Conservation (phyloP, 2,329 filamentous ascomycete genomes). For the Microcyclospora pomicola region DNA sequence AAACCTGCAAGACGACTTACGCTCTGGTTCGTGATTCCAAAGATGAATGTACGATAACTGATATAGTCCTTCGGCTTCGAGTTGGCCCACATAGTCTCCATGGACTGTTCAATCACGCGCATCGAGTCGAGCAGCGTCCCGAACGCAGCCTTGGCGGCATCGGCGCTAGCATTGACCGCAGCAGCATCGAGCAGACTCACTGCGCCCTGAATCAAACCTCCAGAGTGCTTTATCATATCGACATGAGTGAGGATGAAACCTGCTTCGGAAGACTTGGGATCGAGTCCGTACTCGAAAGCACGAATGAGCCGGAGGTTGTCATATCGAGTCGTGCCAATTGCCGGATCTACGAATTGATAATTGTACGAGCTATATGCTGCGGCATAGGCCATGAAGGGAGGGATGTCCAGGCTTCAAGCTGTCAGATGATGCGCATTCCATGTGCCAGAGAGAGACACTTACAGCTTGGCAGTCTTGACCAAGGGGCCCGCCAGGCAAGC, state of each 20-base stretch:
- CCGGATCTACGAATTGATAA: constrained; percentile 45
- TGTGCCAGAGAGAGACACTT: constrained; percentile 29
- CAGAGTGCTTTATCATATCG: constrained; percentile 85
- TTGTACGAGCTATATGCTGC: constrained; percentile 51
- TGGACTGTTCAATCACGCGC: constrained; percentile 19
- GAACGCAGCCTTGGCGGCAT: constrained; percentile 12
- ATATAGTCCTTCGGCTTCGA: constrained; percentile 75
- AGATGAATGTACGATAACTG: constrained; percentile 90
- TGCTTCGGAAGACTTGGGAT: constrained; percentile 76
- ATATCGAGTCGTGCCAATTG: constrained; percentile 38
- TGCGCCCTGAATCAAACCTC: constrained; percentile 59
- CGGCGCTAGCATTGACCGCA: constrained; percentile 10
- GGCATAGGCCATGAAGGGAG: constrained; percentile 82
- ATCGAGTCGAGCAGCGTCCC: constrained; percentile 20
- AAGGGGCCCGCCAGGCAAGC: constrained; percentile 66
- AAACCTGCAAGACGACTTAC: too few relatives aligned
- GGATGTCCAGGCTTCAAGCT: constrained; percentile 49
- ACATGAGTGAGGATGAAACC: constrained; percentile 94
- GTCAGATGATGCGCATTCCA: constrained; percentile 5
- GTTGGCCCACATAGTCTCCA: constrained; percentile 67
- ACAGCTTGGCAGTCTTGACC: constrained; percentile 73
- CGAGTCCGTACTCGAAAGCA: constrained; percentile 79
- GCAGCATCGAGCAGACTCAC: constrained; percentile 49
- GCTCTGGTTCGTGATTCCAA: constrained; percentile 80
- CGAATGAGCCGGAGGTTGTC: constrained; percentile 67